These are phyloP conservation scores for Lasiosphaeria ovina DNA, from an alignment of 495 filamentous ascomycete species.

Conservation along the genomic window DNA sequence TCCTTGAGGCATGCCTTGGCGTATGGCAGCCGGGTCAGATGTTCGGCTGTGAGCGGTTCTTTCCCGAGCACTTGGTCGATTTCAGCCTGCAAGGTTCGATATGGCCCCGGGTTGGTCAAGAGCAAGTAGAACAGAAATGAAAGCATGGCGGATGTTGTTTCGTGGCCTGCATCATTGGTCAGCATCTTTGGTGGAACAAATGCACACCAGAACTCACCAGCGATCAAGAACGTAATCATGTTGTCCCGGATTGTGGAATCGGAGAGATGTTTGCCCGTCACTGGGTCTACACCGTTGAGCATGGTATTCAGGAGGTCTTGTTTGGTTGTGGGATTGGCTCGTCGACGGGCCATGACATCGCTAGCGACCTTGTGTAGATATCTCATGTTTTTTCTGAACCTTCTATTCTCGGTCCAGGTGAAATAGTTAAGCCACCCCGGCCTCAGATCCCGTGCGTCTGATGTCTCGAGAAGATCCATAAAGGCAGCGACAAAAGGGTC, in stretches of 20 bases:
- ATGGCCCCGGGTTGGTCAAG: slow-evolving; percentile 34
- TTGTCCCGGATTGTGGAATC: slow-evolving; percentile 58
- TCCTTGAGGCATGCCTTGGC: slow-evolving; percentile 59
- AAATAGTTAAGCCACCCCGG: slow-evolving; percentile 49
- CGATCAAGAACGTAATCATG: slow-evolving; percentile 65
- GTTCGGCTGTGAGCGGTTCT: slow-evolving; percentile 55
- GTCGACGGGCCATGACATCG: slow-evolving; percentile 54
- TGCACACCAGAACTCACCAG: slow-evolving; percentile 24
- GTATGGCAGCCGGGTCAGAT: slow-evolving; percentile 61
- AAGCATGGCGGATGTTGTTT: slow-evolving; percentile 59
- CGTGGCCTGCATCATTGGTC: slow-evolving; percentile 46
- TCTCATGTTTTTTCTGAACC: slow-evolving; percentile 51
- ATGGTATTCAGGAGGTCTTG: slow-evolving; percentile 66
- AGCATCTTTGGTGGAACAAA: background rate
- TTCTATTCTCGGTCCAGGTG: slow-evolving; percentile 43
- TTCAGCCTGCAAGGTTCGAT: slow-evolving; percentile 33
- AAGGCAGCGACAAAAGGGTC: slow-evolving; percentile 62
- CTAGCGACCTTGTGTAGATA: slow-evolving; percentile 49
- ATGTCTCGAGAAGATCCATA: slow-evolving; percentile 50
- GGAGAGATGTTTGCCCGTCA: slow-evolving; percentile 57
- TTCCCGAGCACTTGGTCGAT: slow-evolving; percentile 55
- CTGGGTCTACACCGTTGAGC: slow-evolving; percentile 56
- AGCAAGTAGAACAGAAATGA: slow-evolving; percentile 43
- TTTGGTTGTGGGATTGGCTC: slow-evolving; percentile 50
- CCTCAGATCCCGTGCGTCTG: slow-evolving; percentile 44